Evolutionary conservation across 495 filamentous ascomycete genomes (phyloP).

Genomic region (Pseudoneurospora amorphoporcata): DNA sequence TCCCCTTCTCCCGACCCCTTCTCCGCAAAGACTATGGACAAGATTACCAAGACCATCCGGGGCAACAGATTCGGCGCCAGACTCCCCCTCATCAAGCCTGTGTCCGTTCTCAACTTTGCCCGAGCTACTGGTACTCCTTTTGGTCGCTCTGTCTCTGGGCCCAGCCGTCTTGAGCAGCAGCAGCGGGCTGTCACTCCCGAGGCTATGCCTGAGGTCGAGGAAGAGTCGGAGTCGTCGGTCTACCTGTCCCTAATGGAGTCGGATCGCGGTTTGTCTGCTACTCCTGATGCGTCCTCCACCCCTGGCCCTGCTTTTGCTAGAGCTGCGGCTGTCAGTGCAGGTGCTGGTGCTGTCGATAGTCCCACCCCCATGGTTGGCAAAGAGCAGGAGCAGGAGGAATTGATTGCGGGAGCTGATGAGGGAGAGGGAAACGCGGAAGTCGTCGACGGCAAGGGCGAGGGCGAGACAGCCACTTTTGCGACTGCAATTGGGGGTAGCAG

Average conservation of each 20-base stretch:
- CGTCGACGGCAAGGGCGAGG: not conserved
- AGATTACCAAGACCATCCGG: not conserved
- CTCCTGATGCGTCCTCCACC: not conserved
- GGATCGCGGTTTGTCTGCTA: not conserved
- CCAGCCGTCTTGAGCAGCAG: not conserved
- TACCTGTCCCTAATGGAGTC: not conserved
- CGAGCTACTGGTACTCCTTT: no score
- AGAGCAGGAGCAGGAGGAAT: not conserved
- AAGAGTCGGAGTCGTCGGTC: not conserved
- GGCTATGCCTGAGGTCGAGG: not conserved
- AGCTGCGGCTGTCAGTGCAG: not conserved
- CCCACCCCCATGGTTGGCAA: no score
- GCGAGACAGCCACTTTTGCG: not conserved
- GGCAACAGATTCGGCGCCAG: not conserved
- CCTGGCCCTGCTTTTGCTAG: not conserved
- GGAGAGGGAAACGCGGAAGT: not conserved
- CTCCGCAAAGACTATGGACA: not conserved
- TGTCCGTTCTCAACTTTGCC: not conserved
- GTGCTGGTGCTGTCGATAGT: not conserved
- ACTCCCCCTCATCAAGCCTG: not conserved
- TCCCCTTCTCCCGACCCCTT: not conserved
- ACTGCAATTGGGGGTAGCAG: not conserved
- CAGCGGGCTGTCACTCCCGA: not conserved
- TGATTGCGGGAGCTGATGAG: not conserved
- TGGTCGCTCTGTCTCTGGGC: not conserved